Conservation (phyloP, 495 filamentous ascomycete species). For the Talaromyces liani region DNA sequence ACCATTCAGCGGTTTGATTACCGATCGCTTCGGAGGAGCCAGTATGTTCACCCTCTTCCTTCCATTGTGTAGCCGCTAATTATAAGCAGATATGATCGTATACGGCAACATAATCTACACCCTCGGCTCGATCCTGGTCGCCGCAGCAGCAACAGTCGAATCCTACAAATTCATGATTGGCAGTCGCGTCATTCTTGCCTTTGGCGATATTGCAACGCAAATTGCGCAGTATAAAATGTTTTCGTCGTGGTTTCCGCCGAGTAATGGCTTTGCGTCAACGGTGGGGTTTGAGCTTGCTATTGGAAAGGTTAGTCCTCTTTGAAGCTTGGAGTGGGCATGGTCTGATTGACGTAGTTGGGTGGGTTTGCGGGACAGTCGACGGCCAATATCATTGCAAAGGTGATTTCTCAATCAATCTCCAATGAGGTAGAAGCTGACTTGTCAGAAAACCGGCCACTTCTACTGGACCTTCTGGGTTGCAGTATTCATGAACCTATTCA, state of each 20-base stretch:
- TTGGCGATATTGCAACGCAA: constrained; percentile 40
- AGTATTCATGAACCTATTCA: constrained; percentile 43
- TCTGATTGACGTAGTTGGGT: constrained; percentile 14
- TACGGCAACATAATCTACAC: constrained; percentile 39
- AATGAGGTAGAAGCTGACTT: not conserved
- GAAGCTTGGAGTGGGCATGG: not conserved
- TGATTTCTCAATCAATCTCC: not conserved
- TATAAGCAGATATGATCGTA: constrained; percentile 30
- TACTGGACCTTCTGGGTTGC: constrained; percentile 40
- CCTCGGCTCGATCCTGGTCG: constrained; percentile 38
- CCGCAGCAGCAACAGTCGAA: constrained; percentile 30
- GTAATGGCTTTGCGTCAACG: constrained; percentile 37
- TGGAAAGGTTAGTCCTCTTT: constrained; percentile 22
- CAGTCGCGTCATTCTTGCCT: constrained; percentile 30
- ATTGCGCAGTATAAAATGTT: constrained; percentile 44
- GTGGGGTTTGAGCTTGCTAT: constrained; percentile 35
- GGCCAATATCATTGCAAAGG: constrained; percentile 29
- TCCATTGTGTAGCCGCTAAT: not conserved
- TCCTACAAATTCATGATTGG: constrained; percentile 40
- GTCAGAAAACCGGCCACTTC: constrained; percentile 35
- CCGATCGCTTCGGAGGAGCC: constrained; percentile 38
- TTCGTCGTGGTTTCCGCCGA: constrained; percentile 41
- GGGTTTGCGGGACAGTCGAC: constrained; percentile 30
- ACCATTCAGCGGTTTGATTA: constrained; percentile 34
- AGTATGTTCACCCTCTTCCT: constrained; percentile 13